Evolutionary conservation across 208 protist species (phyloP).

Genomic region (Trypanosoma melophagium): DNA sequence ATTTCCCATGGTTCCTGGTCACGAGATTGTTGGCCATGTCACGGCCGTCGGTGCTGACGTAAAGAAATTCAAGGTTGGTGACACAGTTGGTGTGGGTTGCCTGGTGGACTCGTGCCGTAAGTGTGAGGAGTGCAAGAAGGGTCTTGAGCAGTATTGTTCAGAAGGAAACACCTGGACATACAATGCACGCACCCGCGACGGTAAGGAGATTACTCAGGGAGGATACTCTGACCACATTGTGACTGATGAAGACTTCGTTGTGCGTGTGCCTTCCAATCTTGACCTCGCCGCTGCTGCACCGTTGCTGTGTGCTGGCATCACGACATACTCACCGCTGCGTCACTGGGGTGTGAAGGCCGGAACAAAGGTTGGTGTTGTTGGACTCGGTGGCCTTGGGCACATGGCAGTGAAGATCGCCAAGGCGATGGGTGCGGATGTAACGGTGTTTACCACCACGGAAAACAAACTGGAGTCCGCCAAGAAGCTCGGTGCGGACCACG

Average conservation of each 20-base stretch:
- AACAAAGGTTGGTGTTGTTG: slow-evolving; percentile 70
- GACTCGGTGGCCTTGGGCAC: slow-evolving; percentile 89
- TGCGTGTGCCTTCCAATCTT: slow-evolving; percentile 68
- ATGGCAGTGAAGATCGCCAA: slow-evolving; percentile 85
- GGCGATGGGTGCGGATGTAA: slow-evolving; percentile 85
- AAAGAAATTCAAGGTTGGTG: slow-evolving; percentile 79
- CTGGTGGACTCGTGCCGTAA: slow-evolving; percentile 83
- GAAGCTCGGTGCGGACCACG: slow-evolving; percentile 67
- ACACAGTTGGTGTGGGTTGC: slow-evolving; percentile 85
- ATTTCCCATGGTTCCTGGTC: slow-evolving; percentile 79
- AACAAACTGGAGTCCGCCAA: slow-evolving; percentile 61
- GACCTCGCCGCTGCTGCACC: slow-evolving; percentile 63
- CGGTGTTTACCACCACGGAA: slow-evolving; percentile 72
- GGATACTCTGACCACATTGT: slow-evolving; percentile 78
- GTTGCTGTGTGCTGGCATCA: slow-evolving; percentile 90
- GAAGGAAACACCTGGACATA: slow-evolving; percentile 58
- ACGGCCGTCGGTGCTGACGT: slow-evolving; percentile 58
- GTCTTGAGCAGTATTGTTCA: slow-evolving; percentile 74
- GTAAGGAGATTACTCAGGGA: slow-evolving; percentile 42
- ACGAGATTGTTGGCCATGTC: slow-evolving; percentile 85
- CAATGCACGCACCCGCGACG: slow-evolving; percentile 42
- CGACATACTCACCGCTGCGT: slow-evolving; percentile 78
- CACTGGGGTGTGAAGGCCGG: slow-evolving; percentile 66
- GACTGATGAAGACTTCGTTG: slow-evolving; percentile 62
- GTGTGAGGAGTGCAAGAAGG: slow-evolving; percentile 65